Evolutionary conservation across 2,329 filamentous ascomycete genomes (phyloP), one percentile per base, ranked within the genome.

Genomic region (Fusarium dlaminii): DNA sequence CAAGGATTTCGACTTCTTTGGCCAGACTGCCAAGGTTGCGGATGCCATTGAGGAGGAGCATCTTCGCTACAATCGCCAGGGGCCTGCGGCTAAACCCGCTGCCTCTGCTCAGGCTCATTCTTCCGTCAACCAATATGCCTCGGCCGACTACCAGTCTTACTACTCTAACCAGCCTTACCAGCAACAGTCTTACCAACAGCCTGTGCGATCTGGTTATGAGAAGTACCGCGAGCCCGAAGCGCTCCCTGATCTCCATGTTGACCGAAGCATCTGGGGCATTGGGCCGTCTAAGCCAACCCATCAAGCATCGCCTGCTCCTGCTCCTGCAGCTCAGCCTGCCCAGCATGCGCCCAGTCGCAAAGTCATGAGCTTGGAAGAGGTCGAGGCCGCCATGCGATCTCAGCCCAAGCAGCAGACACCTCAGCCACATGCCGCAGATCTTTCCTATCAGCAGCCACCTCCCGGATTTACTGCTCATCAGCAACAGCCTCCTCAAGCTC

Each of bases 1-100:
- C 80, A 97, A 94, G 81, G 96, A 99, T 83, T 98, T 98, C 79
- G 96, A 99, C 82, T 99, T 98, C 84, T 97, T 97, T 75, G 95
- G 95, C 45, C 92, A 94, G 79, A 99, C 96, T 12, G 95, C 95
- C 66, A 91, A 95, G 83, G 93, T 98, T 45, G 89, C 95, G 27
- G 89, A 92, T 83, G 95, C 93, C 40, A 93, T 99, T 77, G 93
- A 94, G 74, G 95, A 98, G 83, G 96, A 98, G 84, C 94, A 98
- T 80, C 87, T 95, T 79, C 91, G 95, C 65, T 98, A 92, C 83
- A 90, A 90, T 77, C 91, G 95, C 60, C 91, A 96, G 74, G 89
- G 92, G 74, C 91, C 93, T 20, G 83, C 87, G 24, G 82, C 88
- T 27, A 87, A 78, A 56, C 60, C 76, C 22, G 73, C 68, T 32